Conservation (phyloP, 164 flowering plant species). For the Annona cherimola region DNA sequence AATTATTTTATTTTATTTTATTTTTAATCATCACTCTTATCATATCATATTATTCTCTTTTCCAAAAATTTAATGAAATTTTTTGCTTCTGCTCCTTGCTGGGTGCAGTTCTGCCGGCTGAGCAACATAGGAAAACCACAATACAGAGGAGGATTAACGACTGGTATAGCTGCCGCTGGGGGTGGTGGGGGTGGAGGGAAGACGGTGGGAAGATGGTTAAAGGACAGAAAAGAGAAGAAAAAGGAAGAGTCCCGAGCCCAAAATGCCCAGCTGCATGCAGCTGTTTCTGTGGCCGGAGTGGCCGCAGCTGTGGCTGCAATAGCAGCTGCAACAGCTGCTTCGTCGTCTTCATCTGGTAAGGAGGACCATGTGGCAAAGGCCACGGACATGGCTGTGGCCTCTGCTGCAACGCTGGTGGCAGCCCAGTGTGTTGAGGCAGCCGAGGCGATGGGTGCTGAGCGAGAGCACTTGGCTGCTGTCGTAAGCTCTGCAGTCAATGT, state of each 20-base stretch:
- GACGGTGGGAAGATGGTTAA: conserved; percentile 96
- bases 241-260: conserved; percentile 87
- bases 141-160: conserved; percentile 23
- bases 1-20: too few relatives aligned
- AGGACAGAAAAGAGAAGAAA: conserved; percentile 89
- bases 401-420: conserved; percentile 91
- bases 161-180: conserved; percentile 17
- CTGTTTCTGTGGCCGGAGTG: conserved; percentile 89
- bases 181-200: conserved; percentile 53
- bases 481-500: conserved; percentile 93
- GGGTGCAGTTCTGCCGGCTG: conserved; percentile 44
- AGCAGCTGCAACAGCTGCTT: conserved; percentile 77
- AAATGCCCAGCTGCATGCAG: conserved; percentile 92
- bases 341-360: conserved; percentile 56
- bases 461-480: conserved; percentile 76
- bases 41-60: too few relatives aligned
- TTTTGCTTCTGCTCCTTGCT: neutral
- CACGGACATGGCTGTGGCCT: conserved; percentile 89
- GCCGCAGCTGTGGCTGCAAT: conserved; percentile 96
- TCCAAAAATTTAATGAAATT: too few relatives aligned
- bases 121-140: conserved; percentile 38
- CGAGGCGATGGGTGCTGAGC: conserved; percentile 92
- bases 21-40: too few relatives aligned
- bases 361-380: conserved; percentile 72
- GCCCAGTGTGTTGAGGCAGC: conserved; percentile 98